Base-by-base conservation (phyloP, 176 grass and related monocot species). In the Juncus inflexus region DNA sequence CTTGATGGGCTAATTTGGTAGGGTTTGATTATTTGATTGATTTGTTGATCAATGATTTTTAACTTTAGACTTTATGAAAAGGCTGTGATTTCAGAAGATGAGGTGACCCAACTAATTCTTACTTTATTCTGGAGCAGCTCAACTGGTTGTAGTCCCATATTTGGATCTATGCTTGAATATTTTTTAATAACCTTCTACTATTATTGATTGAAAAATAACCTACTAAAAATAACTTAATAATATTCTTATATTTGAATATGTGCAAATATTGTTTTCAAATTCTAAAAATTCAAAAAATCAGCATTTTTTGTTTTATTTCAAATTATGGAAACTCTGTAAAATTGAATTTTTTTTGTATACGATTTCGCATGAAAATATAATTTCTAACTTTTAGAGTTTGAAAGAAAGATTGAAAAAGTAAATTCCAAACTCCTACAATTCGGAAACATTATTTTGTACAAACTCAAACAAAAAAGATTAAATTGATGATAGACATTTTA, bases 101-200 rank as follows among this genome's bases (percentile, higher is more conserved):
- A 77, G 37, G 49, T 76, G 74, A 76, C 74, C 49, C 62, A 66
- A 66, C 52, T 77, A 11, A 77, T 47, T 40, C 52, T 13, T 37
- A 50, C 63, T 77, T 77, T 77, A 54, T 12, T 55, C 14, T 47
- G 12, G 41, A 37, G 47, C 51, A 69, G 6, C 53, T 69, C 2
- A n/a, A 9, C 54, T 42, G 16, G 15, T 41, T 41, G 3, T 52
- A 6, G 14, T 35, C 36, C 43, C 10, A 51, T 19, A 7, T 68
- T 40, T 15, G 1, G 12, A 6, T 58, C 9, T 37, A 50, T 65
- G 9, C 1, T 51, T 4, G 35, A 35, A 9, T 15, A 6, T 8
- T 68, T 54, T 43, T 53, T 14, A 38, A 68, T 12, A 36, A 11
- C 7, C 19, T 66, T 4, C 36, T 6, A 35, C 19, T 36, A 5